Percentiles rank a stretch among this genome's conserved stretches.
These are phyloP conservation scores for Pseudogymnoascus sp. DNA, from an alignment of 2,329 filamentous ascomycete species.

Conservation along the genomic window DNA sequence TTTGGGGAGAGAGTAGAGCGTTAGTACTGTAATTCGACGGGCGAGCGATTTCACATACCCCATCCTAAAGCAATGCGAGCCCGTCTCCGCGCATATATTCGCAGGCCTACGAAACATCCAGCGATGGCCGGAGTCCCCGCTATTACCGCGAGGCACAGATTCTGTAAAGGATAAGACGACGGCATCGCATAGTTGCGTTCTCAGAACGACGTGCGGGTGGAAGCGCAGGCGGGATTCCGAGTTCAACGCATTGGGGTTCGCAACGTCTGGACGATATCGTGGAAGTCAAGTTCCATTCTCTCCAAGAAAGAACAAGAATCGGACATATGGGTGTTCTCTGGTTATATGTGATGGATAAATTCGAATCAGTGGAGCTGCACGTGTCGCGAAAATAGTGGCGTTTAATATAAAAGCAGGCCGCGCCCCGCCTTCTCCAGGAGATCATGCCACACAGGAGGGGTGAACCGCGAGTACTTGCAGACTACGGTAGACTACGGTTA, in stretches of 20 bases:
- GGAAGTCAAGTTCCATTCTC: not conserved
- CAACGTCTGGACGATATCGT: slow-evolving; percentile 7
- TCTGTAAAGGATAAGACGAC: slow-evolving; percentile 3
- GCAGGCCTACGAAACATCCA: not conserved
- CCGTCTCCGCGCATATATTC: not conserved
- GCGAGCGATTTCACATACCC: not conserved
- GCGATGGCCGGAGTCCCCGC: not conserved
- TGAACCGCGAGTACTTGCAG: not conserved
- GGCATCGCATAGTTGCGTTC: slow-evolving; percentile 5
- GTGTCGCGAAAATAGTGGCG: slow-evolving; percentile 9
- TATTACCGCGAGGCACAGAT: not conserved
- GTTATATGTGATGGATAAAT: slow-evolving; percentile 1
- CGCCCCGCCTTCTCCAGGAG: not conserved
- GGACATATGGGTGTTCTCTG: not conserved
- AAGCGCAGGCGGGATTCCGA: not conserved
- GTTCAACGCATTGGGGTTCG: not conserved
- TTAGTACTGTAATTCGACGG: not conserved
- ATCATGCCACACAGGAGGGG: not conserved
- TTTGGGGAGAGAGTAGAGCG: not conserved
- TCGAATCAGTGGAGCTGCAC: not conserved
- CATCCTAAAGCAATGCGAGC: slow-evolving; percentile 5
- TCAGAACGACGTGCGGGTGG: not conserved
- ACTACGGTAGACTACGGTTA: not conserved
- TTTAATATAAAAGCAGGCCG: slow-evolving; percentile 4
- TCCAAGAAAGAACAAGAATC: not conserved